A percentile compares a stretch with the other conserved stretches of the same genome.
Evolutionary conservation across 148 eudicot species (phyloP).

Genomic region (Agrostemma githago): DNA sequence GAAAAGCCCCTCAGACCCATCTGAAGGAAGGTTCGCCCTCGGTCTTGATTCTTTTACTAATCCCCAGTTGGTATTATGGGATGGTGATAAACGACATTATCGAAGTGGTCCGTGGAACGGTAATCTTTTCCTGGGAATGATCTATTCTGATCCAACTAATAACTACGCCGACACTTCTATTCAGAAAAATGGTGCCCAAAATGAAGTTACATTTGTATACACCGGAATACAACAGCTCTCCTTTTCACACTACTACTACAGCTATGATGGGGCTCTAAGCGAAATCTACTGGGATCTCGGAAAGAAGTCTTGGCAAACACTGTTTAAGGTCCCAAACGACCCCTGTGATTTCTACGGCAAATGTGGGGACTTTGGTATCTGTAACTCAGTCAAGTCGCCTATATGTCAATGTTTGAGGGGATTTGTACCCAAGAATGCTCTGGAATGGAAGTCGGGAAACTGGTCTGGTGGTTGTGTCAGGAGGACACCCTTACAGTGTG

Average conservation of each 20-base stretch:
- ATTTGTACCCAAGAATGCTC: slow-evolving; percentile 32
- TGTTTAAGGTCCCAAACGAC: background rate
- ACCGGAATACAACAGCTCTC: background rate
- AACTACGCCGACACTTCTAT: slow-evolving; percentile 2
- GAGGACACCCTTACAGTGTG: slow-evolving; percentile 33
- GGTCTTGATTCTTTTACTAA: background rate
- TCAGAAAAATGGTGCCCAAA: background rate
- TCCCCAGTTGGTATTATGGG: slow-evolving; percentile 22
- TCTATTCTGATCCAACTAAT: background rate
- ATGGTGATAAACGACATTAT: slow-evolving; percentile 3
- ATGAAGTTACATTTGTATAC: background rate
- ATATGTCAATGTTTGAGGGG: slow-evolving; percentile 52
- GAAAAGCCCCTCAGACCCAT: background rate
- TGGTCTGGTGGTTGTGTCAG: slow-evolving; percentile 50
- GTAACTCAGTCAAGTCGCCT: slow-evolving; percentile 34
- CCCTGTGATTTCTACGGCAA: slow-evolving; percentile 43
- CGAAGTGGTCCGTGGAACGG: slow-evolving; percentile 4
- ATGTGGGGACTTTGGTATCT: slow-evolving; percentile 57
- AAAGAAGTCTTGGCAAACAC: background rate
- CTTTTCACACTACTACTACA: slow-evolving; percentile 3
- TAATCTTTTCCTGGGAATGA: slow-evolving; percentile 1
- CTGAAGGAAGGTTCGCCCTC: slow-evolving; percentile 2
- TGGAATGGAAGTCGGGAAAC: slow-evolving; percentile 43
- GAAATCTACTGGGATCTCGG: slow-evolving; percentile 17
- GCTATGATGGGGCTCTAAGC: slow-evolving; percentile 20